Base-by-base conservation (phyloP, 2,329 filamentous ascomycete species). In the Alternaria rosae region DNA sequence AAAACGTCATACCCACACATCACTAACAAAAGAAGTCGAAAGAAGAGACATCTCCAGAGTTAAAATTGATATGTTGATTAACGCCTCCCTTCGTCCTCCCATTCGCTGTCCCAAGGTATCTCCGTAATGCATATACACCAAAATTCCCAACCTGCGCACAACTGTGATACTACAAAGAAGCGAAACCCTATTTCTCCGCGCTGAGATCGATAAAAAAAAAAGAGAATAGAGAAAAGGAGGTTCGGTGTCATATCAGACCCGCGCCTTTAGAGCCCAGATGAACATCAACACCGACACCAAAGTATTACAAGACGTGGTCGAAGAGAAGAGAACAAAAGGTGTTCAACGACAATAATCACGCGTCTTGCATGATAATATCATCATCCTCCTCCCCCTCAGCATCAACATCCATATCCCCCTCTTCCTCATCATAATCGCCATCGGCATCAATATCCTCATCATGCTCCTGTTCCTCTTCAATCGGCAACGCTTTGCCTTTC, bases 391-490 rank as follows among this genome's bases (percentile, higher is more conserved):
- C 70, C n/a, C 70, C 52, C 26, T 75, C 72, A 3, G 57, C 57
- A 51, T 60, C 57, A 50, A 64, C 50, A 25, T 65, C 64, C 52
- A 54, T 54, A 20, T 62, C 47, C 20, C 38, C 64, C 20, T 63
- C 65, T n/a, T 66, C 63, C 8, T 62, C 54, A 10, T 59, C 56
- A 12, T 59, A 62, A 3, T 63, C 60, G 15, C 60, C 60, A 42
- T 63, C 60, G 10, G 59, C 67, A 61, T 71, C 72, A 26, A 76
- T 62, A 41, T 76, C 73, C 50, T 75, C 72, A 17, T 68, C 72
- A 4, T 70, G 70, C 42, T 73, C 69, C 32, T 76, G 70, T 30
- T 76, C 76, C 38, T 75, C 75, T 10, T 78, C 75, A 38, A 71
- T 72, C 3, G 61, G 52, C 21, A 71, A 35, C 3, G 67, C 62